Evolutionary conservation across 176 grass and related monocot genomes (phyloP).

Genomic region (Triticum urartu): DNA sequence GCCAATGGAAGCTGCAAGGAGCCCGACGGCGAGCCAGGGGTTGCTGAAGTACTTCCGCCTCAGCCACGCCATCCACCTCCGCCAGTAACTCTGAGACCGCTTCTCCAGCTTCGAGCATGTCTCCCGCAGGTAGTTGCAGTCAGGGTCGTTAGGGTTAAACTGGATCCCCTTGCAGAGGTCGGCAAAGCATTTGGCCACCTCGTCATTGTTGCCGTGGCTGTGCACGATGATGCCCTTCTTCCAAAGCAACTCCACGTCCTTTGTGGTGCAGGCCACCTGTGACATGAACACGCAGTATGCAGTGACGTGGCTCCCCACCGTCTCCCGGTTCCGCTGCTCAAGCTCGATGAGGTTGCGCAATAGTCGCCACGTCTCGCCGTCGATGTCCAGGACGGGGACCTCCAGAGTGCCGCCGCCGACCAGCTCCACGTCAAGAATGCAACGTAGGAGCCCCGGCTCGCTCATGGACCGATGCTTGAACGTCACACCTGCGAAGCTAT

Average conservation of each 20-base stretch:
- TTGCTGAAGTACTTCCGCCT: conserved; percentile 13
- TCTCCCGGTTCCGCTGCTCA: conserved; percentile 12
- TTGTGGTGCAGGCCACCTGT: not conserved
- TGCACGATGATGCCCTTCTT: not conserved
- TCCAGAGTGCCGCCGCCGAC: not conserved
- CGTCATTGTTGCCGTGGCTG: not conserved
- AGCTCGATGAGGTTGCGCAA: conserved; percentile 29
- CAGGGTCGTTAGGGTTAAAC: not conserved
- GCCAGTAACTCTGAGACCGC: not conserved
- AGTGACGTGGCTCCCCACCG: not conserved
- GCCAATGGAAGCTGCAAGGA: not conserved
- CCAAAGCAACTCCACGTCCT: not conserved
- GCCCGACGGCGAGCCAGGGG: not conserved
- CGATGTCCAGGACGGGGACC: conserved; percentile 1
- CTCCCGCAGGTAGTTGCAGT: conserved; percentile 6
- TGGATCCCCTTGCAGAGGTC: conserved; percentile 27
- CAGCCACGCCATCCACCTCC: conserved; percentile 12
- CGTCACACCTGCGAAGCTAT: not conserved
- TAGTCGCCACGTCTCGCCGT: not conserved
- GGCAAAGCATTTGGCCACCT: not conserved
- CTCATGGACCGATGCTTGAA: not conserved
- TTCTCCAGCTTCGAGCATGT: not conserved
- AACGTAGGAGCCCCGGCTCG: not conserved
- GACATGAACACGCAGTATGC: conserved; percentile 40
- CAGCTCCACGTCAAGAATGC: conserved; percentile 21